Base-by-base conservation (phyloP, 164 flowering plant genomes). In the Dillenia turbinata region DNA sequence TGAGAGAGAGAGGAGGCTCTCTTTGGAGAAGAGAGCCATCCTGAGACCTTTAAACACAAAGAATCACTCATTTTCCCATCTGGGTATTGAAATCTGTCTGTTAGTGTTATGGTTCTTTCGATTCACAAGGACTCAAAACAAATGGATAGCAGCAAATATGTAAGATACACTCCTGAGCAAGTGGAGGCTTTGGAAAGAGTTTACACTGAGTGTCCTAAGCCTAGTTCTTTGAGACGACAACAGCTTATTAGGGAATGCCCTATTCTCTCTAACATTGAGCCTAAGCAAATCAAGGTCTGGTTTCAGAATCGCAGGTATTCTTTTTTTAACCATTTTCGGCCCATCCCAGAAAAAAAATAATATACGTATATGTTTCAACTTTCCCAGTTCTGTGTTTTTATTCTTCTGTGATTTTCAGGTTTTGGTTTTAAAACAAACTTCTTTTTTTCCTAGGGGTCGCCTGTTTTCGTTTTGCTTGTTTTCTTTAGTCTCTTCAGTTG, bases 231-330 rank as follows among this genome's bases (percentile, higher is more conserved):
- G 61, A 74, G 89, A 47, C 72, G 97, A 60, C 92, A 90, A 60
- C 97, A 90, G 75, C 82, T 90, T 16, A 80, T 86, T 26, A 75
- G 97, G 19, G 97, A 90, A 53, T 90, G 90, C 64, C 91, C 92
- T 12, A 81, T 90, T 65, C 85, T 90, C 66, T 78, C 90, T 9
- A 85, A 90, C 64, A 85, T 90, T 52, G 97, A 90, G 65, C 91
- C 95, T 2, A 90, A 88, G 55, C 97, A 90, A 79, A 86, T 90
- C 87, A 90, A 90, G 79, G 95, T 88, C 66, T 90, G 97, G 97
- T 90, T 88, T 66, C 97, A 90, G 62, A 90, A 90, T 59, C 75
- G 97, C 61, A 86, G 97, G 97, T 88, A 72, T 33, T 33, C 40
- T 33, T 4, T 33, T 33, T 7, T 33, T 33, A 33, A 33, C 40